Evolutionary conservation across 202 grass and related monocot species (phyloP), one percentile per base, ranked within the genome.

Genomic region (Musa balbisiana): DNA sequence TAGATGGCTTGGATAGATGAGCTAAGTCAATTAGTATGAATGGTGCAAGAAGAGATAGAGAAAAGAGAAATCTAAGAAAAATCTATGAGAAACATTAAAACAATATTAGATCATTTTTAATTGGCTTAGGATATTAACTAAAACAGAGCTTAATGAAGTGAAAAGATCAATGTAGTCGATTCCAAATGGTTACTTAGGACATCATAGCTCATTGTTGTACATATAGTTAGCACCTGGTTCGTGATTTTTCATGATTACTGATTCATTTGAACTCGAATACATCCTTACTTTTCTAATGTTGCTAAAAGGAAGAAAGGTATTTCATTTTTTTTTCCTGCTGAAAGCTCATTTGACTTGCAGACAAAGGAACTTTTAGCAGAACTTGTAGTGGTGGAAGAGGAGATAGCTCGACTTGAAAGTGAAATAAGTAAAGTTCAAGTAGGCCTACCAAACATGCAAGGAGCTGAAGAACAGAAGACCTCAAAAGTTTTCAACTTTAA

Each of bases 291-390:
- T 23, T 64, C 11, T 64, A 23, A 10, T 64, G 21, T 19, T 26
- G 11, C 23, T 21, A 11, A 64, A 24, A 23, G 21, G 11, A 51
- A 50, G 25, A 8, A 10, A 52, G 43, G 15, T 10, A 52, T 20
- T 20, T 23, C 20, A 9, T 55, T 11, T 43, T 43, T 74, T 49
- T 60, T 1, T 22, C 10, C 49, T 59, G 24, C 15, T 62, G 17
- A 52, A 8, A 64, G 16, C 17, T 65, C 8, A 23, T 72, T 9
- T 67, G 22, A 2, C 13, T 60, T 75, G 17, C 17, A 90, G 88
- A 76, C 91, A 78, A 94, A 94, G 80, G 83, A 92, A 81, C 81
- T 94, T 56, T 87, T 98, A 3, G 94, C 88, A 1, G 94, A 98
- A 86, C 87, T 98, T 9, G 83, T 93, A 13, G 70, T 98, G 27